Evolutionary conservation across 306 rosid genomes (phyloP).

Genomic region (Coriaria nepalensis): DNA sequence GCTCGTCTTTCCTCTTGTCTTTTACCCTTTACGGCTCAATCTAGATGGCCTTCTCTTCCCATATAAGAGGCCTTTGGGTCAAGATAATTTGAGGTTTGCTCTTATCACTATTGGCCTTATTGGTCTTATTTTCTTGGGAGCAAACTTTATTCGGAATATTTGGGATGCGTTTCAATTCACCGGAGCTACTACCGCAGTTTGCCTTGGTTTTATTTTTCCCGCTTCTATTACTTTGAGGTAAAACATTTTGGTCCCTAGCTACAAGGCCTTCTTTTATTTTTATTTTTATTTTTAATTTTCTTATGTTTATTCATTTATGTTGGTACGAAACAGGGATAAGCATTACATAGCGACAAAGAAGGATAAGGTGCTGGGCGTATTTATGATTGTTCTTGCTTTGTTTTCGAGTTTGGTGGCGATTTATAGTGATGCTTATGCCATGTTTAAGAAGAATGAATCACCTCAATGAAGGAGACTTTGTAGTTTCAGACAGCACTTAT

Average conservation of each 20-base stretch:
- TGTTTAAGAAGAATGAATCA: slow-evolving; percentile 8
- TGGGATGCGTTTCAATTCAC: slow-evolving; percentile 42
- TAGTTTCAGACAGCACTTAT: no score
- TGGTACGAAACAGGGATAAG: slow-evolving; percentile 22
- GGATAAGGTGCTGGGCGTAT: slow-evolving; percentile 20
- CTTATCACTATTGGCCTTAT: slow-evolving; percentile 15
- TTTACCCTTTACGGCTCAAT: slow-evolving; percentile 25
- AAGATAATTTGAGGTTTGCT: slow-evolving; percentile 24
- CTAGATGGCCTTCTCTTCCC: slow-evolving; percentile 34
- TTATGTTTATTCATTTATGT: no score
- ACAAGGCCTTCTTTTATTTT: no score
- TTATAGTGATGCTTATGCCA: slow-evolving; percentile 21
- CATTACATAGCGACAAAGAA: slow-evolving; percentile 24
- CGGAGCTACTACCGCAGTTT: slow-evolving; percentile 33
- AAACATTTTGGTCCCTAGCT: no score
- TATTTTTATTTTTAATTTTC: no score
- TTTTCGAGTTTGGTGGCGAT: slow-evolving; percentile 22
- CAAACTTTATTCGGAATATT: slow-evolving; percentile 30
- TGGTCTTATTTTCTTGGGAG: slow-evolving; percentile 23
- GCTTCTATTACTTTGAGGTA: slow-evolving; percentile 29
- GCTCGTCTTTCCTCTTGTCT: slow-evolving; percentile 23
- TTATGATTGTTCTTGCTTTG: slow-evolving; percentile 22
- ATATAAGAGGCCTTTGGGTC: slow-evolving; percentile 17
- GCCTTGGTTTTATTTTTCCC: slow-evolving; percentile 38
- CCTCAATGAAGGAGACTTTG: no score